phyloP scores from a whole-genome alignment of 179 eudicot genomes.

The Corrigiola litoralis region DNA sequence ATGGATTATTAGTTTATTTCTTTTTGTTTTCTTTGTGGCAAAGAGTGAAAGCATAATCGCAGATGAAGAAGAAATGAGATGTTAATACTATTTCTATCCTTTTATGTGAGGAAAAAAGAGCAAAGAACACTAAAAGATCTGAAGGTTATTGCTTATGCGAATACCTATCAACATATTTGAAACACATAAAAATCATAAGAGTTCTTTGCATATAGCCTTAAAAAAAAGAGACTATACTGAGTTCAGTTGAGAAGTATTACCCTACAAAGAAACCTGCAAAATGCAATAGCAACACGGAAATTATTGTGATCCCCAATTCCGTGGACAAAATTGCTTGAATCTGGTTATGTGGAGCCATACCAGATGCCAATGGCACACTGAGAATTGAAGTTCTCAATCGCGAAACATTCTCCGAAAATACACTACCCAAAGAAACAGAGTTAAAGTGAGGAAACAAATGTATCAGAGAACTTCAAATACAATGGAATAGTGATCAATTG shows the following conservation, averaged over 20 bases:
- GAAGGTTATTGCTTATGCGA: too few relatives aligned
- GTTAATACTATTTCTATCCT: too few relatives aligned
- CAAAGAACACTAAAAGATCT: too few relatives aligned
- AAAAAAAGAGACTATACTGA: too few relatives aligned
- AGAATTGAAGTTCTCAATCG: slow-evolving; percentile 43
- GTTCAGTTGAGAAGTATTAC: slow-evolving; percentile 39
- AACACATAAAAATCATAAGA: too few relatives aligned
- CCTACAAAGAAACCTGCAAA: slow-evolving; percentile 63
- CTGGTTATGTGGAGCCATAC: slow-evolving; percentile 28
- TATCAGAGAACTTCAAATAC: background rate
- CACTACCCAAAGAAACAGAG: slow-evolving; percentile 30
- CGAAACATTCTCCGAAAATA: slow-evolving; percentile 59
- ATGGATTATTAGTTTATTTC: too few relatives aligned
- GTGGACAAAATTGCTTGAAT: slow-evolving; percentile 39
- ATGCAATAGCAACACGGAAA: slow-evolving; percentile 52
- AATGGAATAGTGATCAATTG: background rate
- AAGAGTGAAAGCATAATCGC: too few relatives aligned
- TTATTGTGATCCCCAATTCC: slow-evolving; percentile 44
- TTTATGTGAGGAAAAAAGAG: too few relatives aligned
- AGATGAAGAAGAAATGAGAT: too few relatives aligned
- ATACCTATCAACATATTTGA: too few relatives aligned
- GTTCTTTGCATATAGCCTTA: too few relatives aligned
- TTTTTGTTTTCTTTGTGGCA: too few relatives aligned
- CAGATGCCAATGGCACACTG: slow-evolving; percentile 33
- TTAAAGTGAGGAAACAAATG: background rate